Conservation (phyloP, 73 alveolate genomes). For the Stentor roeselii region DNA sequence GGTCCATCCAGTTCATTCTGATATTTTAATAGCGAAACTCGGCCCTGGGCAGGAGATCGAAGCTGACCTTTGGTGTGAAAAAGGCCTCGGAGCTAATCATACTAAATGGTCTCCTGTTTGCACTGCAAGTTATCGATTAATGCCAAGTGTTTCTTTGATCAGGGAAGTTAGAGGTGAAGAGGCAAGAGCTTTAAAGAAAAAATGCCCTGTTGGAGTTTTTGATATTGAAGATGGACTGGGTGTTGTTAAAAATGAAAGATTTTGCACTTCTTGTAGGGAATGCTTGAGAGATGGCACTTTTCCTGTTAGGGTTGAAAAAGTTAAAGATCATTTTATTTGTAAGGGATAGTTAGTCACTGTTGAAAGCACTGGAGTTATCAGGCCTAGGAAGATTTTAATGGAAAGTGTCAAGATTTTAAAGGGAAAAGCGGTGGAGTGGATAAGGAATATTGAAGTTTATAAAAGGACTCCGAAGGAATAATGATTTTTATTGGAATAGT, state of each 20-base stretch:
- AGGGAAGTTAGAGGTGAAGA: slow-evolving; percentile 67
- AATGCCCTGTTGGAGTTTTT: slow-evolving; percentile 91
- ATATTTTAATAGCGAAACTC: slow-evolving; percentile 88
- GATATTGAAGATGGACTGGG: slow-evolving; percentile 84
- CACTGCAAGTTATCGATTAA: slow-evolving; percentile 90
- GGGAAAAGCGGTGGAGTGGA: slow-evolving; percentile 29
- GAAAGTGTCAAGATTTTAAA: slow-evolving; percentile 81
- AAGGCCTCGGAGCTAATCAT: slow-evolving; percentile 94
- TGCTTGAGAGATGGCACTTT: slow-evolving; percentile 87
- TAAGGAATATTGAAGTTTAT: background rate
- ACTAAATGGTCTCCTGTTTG: slow-evolving; percentile 99
- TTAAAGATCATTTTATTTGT: slow-evolving; percentile 80
- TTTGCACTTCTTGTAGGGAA: slow-evolving; percentile 97
- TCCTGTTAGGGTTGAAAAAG: slow-evolving; percentile 75
- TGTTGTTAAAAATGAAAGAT: slow-evolving; percentile 78
- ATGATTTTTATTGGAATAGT: too few species aligned
- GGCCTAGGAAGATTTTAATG: slow-evolving; percentile 70
- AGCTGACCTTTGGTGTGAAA: slow-evolving; percentile 84
- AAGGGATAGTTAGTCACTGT: slow-evolving; percentile 57
- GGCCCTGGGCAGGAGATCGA: slow-evolving; percentile 95
- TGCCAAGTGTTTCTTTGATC: slow-evolving; percentile 73
- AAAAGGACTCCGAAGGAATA: slow-evolving; percentile 4
- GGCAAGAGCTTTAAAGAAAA: slow-evolving; percentile 70
- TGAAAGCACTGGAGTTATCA: slow-evolving; percentile 82
- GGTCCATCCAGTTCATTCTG: slow-evolving; percentile 81